A percentile compares a stretch with the other conserved stretches of the same genome.
phyloP scores from a whole-genome alignment of 257 asterid genomes.

The Lavandula angustifolia region DNA sequence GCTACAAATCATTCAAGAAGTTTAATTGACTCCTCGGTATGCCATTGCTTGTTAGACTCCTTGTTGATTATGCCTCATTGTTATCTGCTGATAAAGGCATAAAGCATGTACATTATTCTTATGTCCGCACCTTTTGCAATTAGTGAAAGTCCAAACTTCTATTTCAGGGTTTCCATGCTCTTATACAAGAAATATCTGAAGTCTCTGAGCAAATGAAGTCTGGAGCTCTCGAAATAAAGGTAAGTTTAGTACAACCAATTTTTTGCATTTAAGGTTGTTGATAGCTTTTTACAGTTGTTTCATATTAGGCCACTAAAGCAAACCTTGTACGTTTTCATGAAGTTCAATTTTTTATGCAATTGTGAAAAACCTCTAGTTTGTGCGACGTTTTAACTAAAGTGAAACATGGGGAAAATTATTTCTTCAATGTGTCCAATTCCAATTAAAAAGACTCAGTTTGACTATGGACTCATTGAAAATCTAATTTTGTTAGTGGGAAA shows the following conservation, averaged over 20 bases:
- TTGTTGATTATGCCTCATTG: conserved; percentile 18
- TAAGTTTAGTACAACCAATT: conserved; percentile 29
- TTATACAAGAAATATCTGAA: conserved; percentile 59
- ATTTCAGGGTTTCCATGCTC: conserved; percentile 72
- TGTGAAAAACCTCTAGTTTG: conserved; percentile 15
- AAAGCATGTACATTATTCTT: conserved; percentile 3
- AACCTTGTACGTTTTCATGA: background rate
- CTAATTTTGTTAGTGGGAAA: background rate
- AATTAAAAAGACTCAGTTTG: background rate
- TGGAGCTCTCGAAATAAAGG: conserved; percentile 47
- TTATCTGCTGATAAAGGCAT: conserved; percentile 18
- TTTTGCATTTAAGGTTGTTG: conserved; percentile 13
- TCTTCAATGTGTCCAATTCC: conserved; percentile 5
- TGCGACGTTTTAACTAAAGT: background rate
- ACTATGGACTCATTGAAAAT: background rate
- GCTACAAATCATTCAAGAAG: conserved; percentile 37
- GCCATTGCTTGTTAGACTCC: conserved; percentile 29
- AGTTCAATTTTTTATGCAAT: conserved; percentile 3
- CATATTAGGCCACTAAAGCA: background rate
- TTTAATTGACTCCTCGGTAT: conserved; percentile 60
- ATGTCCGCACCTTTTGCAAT: conserved; percentile 23
- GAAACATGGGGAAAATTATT: background rate
- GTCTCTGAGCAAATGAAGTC: conserved; percentile 35
- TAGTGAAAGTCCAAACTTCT: conserved; percentile 22
- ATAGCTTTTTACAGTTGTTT: conserved; percentile 14